Evolutionary conservation across 2,329 filamentous ascomycete genomes (phyloP), one percentile per base, ranked within the genome.

Genomic region (Penicillium sp.): DNA sequence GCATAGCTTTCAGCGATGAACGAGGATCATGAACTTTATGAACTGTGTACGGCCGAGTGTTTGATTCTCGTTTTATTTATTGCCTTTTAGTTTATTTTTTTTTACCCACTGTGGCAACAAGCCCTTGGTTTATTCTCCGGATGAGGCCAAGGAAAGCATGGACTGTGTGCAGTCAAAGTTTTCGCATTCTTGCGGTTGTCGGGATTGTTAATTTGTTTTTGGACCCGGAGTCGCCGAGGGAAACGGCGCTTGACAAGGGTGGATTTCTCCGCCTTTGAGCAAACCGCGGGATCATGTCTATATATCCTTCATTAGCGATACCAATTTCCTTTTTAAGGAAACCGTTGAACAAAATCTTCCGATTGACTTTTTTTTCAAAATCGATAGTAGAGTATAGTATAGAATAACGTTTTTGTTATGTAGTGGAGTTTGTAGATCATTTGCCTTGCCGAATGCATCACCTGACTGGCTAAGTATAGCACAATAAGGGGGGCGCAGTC

Each of bases 1-100:
- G 68, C 71, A 69, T 64, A 69, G 66, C 70, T 65, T 67, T 60
- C 62, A 69, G 68, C 71, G 69, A 71, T 71, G 71, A 74, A 65
- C 65, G 70, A 74, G 67, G 70, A 71, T 70, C 68, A 75, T 69
- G 71, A 74, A 70, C 63, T 65, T 73, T 69, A 74, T 72, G 72
- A 40, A 73, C 70, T 63, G 66, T 72, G 63, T 70, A 73, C 67
- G 70, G 70, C 68, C 69, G 66, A 64, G 55, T 65, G 59, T 51
- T 53, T 63, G 60, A 51, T 61, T 57, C 52, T 55, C 51, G 55
- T 59, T 53, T 63, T 33, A 52, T 58, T 57, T 56, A 49, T 56
- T 44, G 40, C 41, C 8, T 51, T 57, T 58, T 55, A 3, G n/a
- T n/a, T 26, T 47, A n/a, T 29, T 31, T 29, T 42, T 42, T 3